These are phyloP conservation scores for Gautieria morchelliformis DNA, from an alignment of 768 basidiomycete species.

Conservation along the genomic window DNA sequence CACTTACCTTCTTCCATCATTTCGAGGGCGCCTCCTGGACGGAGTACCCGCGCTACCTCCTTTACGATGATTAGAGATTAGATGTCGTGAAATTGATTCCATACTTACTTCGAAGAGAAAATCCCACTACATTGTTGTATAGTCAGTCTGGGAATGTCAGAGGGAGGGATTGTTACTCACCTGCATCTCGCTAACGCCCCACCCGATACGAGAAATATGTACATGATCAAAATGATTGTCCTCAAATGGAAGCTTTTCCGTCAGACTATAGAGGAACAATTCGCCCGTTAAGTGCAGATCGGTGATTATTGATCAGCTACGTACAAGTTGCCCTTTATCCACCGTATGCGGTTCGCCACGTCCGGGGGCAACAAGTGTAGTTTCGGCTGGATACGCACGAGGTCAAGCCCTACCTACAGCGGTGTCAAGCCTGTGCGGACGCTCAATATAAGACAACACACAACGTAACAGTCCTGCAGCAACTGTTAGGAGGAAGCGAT, in stretches of 20 bases:
- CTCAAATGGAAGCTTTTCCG: slow-evolving; percentile 69
- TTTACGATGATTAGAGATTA: slow-evolving; percentile 18
- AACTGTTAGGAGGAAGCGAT: background rate
- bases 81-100: background rate
- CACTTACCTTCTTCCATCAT: slow-evolving; percentile 61
- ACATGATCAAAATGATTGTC: slow-evolving; percentile 79
- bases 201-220: slow-evolving; percentile 57
- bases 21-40: slow-evolving; percentile 62
- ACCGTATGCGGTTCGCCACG: slow-evolving; percentile 50
- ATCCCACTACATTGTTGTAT: slow-evolving; percentile 41
- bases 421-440: background rate
- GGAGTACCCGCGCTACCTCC: slow-evolving; percentile 66
- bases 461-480: slow-evolving; percentile 1
- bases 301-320: slow-evolving; percentile 11
- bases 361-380: slow-evolving; percentile 38
- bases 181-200: slow-evolving; percentile 51
- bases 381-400: slow-evolving; percentile 66
- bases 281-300: background rate
- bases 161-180: slow-evolving; percentile 8
- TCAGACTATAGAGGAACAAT: slow-evolving; percentile 36
- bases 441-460: background rate
- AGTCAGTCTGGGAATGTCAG: slow-evolving; percentile 6
- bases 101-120: slow-evolving; percentile 52
- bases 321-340: slow-evolving; percentile 76
- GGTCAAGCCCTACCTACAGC: slow-evolving; percentile 64